Conservation (phyloP, 768 basidiomycete species). For the Scleroderma bovista region DNA sequence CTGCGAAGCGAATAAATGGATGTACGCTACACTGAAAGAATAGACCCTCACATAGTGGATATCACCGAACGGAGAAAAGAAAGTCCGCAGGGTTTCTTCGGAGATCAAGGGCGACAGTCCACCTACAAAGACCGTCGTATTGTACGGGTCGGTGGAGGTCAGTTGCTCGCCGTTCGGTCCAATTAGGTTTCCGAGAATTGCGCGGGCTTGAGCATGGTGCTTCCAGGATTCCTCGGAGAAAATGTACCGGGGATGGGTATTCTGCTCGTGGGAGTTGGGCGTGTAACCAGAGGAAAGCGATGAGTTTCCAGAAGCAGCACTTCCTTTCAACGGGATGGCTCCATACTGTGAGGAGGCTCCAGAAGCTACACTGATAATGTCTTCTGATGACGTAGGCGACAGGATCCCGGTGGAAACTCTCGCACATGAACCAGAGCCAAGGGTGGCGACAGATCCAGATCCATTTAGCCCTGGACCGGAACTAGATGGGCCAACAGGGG, state of each 20-base stretch:
- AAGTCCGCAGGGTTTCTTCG: constrained; percentile 86
- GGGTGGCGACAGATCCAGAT: constrained; percentile 46
- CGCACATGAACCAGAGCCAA: constrained; percentile 42
- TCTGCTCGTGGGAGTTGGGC: constrained; percentile 39
- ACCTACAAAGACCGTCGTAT: constrained; percentile 93
- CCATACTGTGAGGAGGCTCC: constrained; percentile 43
- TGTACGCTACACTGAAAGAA: constrained; percentile 4
- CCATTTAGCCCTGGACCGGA: constrained; percentile 47
- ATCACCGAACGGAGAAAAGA: constrained; percentile 89
- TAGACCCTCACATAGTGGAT: constrained; percentile 73
- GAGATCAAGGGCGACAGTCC: constrained; percentile 83
- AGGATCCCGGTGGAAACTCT: constrained; percentile 48
- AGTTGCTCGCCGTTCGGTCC: constrained; percentile 84
- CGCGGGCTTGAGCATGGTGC: constrained; percentile 77
- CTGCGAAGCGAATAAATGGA: constrained; percentile 31
- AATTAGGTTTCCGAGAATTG: constrained; percentile 76
- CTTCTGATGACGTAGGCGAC: constrained; percentile 46
- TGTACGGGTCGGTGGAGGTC: constrained; percentile 90
- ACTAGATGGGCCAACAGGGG: constrained; percentile 34
- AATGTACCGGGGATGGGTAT: constrained; percentile 46
- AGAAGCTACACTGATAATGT: constrained; percentile 44
- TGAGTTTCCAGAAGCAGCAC: constrained; percentile 20
- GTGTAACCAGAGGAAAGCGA: constrained; percentile 31
- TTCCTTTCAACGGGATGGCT: constrained; percentile 29
- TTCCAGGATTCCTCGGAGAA: constrained; percentile 78